Conservation (phyloP, 2,329 filamentous ascomycete species). For the Verticillium albo-atrum region DNA sequence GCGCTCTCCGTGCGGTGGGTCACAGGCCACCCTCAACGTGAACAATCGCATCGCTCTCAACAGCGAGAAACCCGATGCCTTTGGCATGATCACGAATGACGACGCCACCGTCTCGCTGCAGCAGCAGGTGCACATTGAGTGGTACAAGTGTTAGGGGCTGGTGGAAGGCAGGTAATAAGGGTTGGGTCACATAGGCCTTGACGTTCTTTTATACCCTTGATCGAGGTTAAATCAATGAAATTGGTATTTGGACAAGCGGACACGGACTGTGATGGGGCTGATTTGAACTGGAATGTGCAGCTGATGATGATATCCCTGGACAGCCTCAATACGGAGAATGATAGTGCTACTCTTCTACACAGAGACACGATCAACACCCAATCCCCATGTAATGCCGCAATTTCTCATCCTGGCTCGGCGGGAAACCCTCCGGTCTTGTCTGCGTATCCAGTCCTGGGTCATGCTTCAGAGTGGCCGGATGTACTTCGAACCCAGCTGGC, state of each 20-base stretch:
- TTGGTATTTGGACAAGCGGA: neutral
- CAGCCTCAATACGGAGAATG: too few relatives aligned
- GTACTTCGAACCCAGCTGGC: neutral
- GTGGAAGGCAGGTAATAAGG: neutral
- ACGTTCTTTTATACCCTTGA: neutral
- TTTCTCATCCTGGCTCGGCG: neutral
- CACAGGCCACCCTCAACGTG: conserved; percentile 32
- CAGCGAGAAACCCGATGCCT: conserved; percentile 28
- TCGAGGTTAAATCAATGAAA: neutral
- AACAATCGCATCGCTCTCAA: conserved; percentile 41
- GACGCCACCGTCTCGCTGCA: conserved; percentile 39
- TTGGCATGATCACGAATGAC: conserved; percentile 37
- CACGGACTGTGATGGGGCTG: too few relatives aligned
- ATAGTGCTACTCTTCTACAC: too few relatives aligned
- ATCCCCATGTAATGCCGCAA: neutral
- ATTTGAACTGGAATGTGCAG: neutral
- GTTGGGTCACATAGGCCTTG: neutral
- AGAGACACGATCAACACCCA: neutral
- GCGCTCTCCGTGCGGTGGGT: conserved; percentile 26
- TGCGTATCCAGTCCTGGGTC: neutral
- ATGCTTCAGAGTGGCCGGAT: neutral
- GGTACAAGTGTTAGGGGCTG: conserved; percentile 17
- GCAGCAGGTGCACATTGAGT: conserved; percentile 37
- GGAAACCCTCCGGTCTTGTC: neutral
- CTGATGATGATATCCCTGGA: too few relatives aligned